Percentiles rank a stretch among this genome's conserved stretches.
These are phyloP conservation scores for Inga laurina DNA, from an alignment of 306 rosid species.

Conservation along the genomic window DNA sequence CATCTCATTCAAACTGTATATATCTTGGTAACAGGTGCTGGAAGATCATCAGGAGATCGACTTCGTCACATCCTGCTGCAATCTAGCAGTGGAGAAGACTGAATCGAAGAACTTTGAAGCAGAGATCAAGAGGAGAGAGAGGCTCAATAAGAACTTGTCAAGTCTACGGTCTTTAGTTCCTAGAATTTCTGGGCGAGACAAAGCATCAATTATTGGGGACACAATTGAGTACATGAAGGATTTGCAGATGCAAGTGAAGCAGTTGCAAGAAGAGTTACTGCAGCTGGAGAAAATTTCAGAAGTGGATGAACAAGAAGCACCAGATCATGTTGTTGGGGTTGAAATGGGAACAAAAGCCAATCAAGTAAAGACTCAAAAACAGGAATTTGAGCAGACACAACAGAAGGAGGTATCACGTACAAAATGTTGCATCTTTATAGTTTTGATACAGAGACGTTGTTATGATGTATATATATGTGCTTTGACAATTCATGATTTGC, in stretches of 20 bases:
- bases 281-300: slow-evolving; percentile 62
- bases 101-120: slow-evolving; percentile 78
- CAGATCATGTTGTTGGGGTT: background rate
- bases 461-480: background rate
- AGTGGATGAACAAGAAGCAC: background rate
- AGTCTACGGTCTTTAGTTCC: slow-evolving; percentile 85
- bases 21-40: slow-evolving; percentile 49
- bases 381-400: slow-evolving; percentile 51
- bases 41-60: slow-evolving; percentile 74
- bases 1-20: background rate
- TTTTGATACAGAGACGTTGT: background rate
- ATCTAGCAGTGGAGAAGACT: slow-evolving; percentile 15
- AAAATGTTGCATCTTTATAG: background rate
- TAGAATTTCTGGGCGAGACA: slow-evolving; percentile 77
- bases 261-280: slow-evolving; percentile 64
- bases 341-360: slow-evolving; percentile 35
- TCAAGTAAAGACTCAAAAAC: slow-evolving; percentile 43
- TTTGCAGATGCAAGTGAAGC: slow-evolving; percentile 71
- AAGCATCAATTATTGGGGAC: slow-evolving; percentile 80
- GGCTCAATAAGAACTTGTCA: slow-evolving; percentile 71
- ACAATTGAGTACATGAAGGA: slow-evolving; percentile 79
- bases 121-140: slow-evolving; percentile 88
- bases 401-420: slow-evolving; percentile 69
- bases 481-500: slow-evolving; percentile 18
- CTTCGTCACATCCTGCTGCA: slow-evolving; percentile 60